Evolutionary conservation across 2,329 filamentous ascomycete species (phyloP), one percentile per base, ranked within the genome.

Genomic region (Exophiala viscosa): DNA sequence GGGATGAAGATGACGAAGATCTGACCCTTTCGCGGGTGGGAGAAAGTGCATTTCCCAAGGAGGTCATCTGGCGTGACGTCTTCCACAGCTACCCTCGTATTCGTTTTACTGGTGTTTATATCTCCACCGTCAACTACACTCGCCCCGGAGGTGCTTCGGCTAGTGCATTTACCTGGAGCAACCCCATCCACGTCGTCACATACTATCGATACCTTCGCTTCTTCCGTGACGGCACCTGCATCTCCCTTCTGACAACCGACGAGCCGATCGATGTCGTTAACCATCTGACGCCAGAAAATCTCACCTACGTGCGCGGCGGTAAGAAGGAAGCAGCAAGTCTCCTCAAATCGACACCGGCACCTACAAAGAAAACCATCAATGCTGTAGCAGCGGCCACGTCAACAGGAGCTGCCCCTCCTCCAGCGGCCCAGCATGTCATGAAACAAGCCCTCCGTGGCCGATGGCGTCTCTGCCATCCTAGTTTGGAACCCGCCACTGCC

Each of bases 121-220:
- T 99, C 70, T 89, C 85, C 69, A 97, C 92, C 0, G 90, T 96
- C 54, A 97, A 97, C 73, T 99, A 99, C 72, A 84, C 89, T 45
- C 87, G 93, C 18, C 76, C 89, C 0, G 93, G 93, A 31, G 87
- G 87, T 54, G 79, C 85, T 9, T 85, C 83, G 2, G 79, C 81
- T 15, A 86, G 84, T 59, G 84, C 84, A 49, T 73, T 86, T 14
- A 86, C 87, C 1, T 96, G 91, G 89, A 77, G 76, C 64, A 86
- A 81, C 18, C 91, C 91, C 7, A 86, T 97, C 33, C 90, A 95
- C 67, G 95, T 97, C 53, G 90, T 99, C 44, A 99, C 93, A 0
- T 99, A 97, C 73, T 99, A 95, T 73, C 89, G 93, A 52, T 99
- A 97, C 71, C 81, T 99, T 3, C 88, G 93, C 48, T 93, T 99